Conservation (phyloP, 257 asterid genomes). For the Coffea canephora region DNA sequence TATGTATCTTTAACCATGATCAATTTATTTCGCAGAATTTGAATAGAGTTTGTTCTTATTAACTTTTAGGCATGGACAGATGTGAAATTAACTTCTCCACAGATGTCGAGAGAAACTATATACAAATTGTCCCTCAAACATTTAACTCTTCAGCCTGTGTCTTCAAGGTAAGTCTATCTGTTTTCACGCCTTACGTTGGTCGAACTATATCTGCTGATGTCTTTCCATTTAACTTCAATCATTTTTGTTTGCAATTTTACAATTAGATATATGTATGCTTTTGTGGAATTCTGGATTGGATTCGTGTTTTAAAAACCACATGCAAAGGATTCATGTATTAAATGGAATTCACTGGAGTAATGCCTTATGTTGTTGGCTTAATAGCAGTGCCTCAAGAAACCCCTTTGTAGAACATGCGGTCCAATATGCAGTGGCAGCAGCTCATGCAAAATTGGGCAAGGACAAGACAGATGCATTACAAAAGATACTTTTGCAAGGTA, state of each 20-base stretch:
- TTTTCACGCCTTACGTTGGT: neutral
- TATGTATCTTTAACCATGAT: neutral
- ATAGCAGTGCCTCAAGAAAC: conserved; percentile 78
- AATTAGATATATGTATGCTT: neutral
- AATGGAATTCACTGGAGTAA: conserved; percentile 4
- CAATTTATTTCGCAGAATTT: neutral
- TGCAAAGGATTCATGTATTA: neutral
- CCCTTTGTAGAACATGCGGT: conserved; percentile 91
- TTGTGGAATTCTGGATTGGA: neutral
- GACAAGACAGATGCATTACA: conserved; percentile 58
- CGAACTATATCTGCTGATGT: neutral
- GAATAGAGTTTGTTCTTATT: neutral
- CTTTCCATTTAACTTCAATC: neutral
- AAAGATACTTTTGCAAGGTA: conserved; percentile 80
- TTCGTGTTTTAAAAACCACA: neutral
- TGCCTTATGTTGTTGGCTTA: conserved; percentile 25
- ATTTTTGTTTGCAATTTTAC: neutral
- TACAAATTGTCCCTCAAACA: conserved; percentile 71
- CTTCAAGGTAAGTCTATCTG: conserved; percentile 44
- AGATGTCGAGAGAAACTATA: conserved; percentile 84
- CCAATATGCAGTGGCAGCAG: conserved; percentile 86
- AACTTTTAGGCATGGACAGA: conserved; percentile 74
- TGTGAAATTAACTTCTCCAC: conserved; percentile 92
- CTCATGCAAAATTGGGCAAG: conserved; percentile 55
- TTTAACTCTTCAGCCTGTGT: conserved; percentile 55